These are phyloP conservation scores for Mycena olivaceomarginata DNA, from an alignment of 768 basidiomycete species.

Conservation along the genomic window DNA sequence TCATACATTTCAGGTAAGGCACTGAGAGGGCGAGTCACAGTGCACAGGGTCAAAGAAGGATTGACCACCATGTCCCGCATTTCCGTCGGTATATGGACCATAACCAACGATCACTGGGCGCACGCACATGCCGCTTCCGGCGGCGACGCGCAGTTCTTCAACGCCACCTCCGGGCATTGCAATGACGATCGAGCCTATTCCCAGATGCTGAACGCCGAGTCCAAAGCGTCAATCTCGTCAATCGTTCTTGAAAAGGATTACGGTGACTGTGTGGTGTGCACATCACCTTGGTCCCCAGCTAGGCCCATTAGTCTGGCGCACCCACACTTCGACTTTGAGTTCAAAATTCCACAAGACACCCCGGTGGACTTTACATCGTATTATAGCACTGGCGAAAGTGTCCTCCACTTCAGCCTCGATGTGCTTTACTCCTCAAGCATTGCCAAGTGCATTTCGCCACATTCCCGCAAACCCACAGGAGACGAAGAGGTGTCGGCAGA, in stretches of 20 bases:
- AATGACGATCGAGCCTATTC: no score
- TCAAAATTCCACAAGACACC: not conserved
- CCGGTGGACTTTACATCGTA: conserved; percentile 19
- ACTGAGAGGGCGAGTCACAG: conserved; percentile 30
- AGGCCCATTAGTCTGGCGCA: not conserved
- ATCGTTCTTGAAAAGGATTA: not conserved
- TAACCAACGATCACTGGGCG: conserved; percentile 14
- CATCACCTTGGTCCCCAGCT: no score
- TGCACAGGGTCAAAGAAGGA: conserved; percentile 12
- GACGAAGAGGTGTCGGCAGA: not conserved
- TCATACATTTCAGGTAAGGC: not conserved
- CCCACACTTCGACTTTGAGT: conserved; percentile 27
- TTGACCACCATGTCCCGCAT: conserved; percentile 25
- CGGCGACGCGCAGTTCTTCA: conserved; percentile 9
- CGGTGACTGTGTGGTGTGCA: no score
- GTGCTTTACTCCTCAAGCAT: conserved; percentile 21
- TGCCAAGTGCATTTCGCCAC: conserved; percentile 9
- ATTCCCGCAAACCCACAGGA: no score
- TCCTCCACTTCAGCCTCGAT: not conserved
- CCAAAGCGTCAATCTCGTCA: not conserved
- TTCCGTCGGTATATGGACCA: not conserved
- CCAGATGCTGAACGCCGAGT: not conserved
- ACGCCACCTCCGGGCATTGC: not conserved
- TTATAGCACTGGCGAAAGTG: not conserved
- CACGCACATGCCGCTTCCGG: not conserved